Conservation (phyloP, 345 rosid species). For the Raphanus sativus region DNA sequence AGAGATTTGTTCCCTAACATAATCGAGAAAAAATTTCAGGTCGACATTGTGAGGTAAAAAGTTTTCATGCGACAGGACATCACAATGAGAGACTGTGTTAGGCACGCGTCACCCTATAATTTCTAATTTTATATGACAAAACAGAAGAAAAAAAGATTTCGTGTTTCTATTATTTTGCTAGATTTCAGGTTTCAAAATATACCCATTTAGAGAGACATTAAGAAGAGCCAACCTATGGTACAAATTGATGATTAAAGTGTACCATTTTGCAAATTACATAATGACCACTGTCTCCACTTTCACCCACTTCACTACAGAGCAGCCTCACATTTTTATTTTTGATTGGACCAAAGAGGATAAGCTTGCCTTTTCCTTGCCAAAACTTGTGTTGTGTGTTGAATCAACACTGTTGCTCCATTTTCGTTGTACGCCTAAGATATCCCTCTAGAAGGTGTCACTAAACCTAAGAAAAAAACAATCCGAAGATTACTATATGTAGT, state of each 20-base stretch:
- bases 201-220: conserved; percentile 10
- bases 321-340: conserved; percentile 22
- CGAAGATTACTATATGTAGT: conserved; percentile 18
- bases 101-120: conserved; percentile 34
- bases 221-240: conserved; percentile 27
- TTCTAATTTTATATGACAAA: conserved; percentile 12
- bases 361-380: conserved; percentile 32
- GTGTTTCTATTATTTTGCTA: conserved; percentile 3
- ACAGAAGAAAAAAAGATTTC: background rate
- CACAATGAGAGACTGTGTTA: conserved; percentile 30
- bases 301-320: conserved; percentile 46
- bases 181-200: conserved; percentile 20
- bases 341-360: conserved; percentile 59
- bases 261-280: conserved; percentile 27
- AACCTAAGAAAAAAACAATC: conserved; percentile 13
- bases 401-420: conserved; percentile 5
- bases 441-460: conserved; percentile 29
- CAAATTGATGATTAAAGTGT: conserved; percentile 27
- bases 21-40: background rate
- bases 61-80: conserved; percentile 29
- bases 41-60: conserved; percentile 11
- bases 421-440: conserved; percentile 3
- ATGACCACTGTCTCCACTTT: conserved; percentile 56
- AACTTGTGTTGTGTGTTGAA: conserved; percentile 14
- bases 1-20: conserved; percentile 17